Percentiles rank a stretch among this genome's conserved stretches.
Evolutionary conservation across 2,329 filamentous ascomycete species (phyloP).

Genomic region (Dothistroma pini): DNA sequence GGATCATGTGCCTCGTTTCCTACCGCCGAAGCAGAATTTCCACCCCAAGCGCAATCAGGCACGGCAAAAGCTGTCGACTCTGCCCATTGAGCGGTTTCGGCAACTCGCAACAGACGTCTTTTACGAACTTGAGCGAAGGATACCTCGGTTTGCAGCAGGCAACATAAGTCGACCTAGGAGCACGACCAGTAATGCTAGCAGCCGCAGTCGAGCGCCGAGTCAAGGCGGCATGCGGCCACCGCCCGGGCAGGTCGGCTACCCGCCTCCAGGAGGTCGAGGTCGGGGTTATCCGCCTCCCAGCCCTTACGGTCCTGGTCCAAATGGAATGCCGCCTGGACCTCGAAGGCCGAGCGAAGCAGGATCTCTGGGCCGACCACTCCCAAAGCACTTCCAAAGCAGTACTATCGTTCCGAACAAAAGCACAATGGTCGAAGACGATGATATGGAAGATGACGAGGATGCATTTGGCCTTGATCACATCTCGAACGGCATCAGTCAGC

Average conservation of each 20-base stretch:
- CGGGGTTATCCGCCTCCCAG: slow-evolving; percentile 26
- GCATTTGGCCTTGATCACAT: slow-evolving; percentile 28
- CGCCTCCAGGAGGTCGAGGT: slow-evolving; percentile 23
- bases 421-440: slow-evolving; percentile 91
- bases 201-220: slow-evolving; percentile 27
- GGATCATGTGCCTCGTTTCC: slow-evolving; percentile 62
- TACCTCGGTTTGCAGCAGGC: slow-evolving; percentile 70
- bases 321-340: slow-evolving; percentile 40
- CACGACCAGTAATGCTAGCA: slow-evolving; percentile 51
- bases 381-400: slow-evolving; percentile 90
- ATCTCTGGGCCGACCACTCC: slow-evolving; percentile 64
- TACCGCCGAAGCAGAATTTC: slow-evolving; percentile 82
- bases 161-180: slow-evolving; percentile 69
- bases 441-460: slow-evolving; percentile 45
- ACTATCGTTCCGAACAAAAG: slow-evolving; percentile 98
- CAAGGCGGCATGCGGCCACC: slow-evolving; percentile 38
- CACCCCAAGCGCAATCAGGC: slow-evolving; percentile 98
- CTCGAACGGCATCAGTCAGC: slow-evolving; percentile 16
- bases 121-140: slow-evolving; percentile 86
- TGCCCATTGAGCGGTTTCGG: slow-evolving; percentile 80
- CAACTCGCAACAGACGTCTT: slow-evolving; percentile 95
- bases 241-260: slow-evolving; percentile 16
- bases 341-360: slow-evolving; percentile 37
- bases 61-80: slow-evolving; percentile 87
- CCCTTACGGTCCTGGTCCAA: slow-evolving; percentile 26